phyloP scores from a whole-genome alignment of 2,329 filamentous ascomycete genomes.

The Metarhizium brunneum region DNA sequence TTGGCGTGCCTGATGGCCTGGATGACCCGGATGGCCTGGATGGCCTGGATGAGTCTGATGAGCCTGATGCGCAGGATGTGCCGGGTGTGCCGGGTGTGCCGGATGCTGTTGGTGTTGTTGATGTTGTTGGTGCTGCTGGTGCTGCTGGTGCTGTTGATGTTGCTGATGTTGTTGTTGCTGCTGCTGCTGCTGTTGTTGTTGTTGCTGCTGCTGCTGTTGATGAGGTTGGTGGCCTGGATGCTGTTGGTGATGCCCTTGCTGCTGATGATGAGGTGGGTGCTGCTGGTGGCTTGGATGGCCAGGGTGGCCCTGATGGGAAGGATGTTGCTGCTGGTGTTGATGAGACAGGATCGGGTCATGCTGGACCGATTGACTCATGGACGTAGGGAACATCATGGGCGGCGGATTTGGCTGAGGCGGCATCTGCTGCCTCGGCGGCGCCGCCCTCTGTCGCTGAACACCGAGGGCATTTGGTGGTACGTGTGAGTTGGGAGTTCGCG shows the following conservation, averaged over 20 bases:
- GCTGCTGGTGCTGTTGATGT: conserved; percentile 16
- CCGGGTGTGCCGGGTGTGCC: conserved; percentile 20
- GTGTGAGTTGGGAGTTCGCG: conserved; percentile 33
- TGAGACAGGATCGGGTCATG: conserved; percentile 35
- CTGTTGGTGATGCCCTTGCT: conserved; percentile 19
- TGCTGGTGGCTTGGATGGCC: conserved; percentile 25
- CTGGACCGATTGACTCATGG: conserved; percentile 32
- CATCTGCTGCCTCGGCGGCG: conserved; percentile 36
- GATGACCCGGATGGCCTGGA: conserved; percentile 13
- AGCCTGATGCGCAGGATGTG: conserved; percentile 17
- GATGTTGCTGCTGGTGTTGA: conserved; percentile 27
- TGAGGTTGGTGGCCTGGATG: conserved; percentile 7
- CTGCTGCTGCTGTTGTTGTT: conserved; percentile 22
- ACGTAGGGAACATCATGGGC: conserved; percentile 26
- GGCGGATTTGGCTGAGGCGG: conserved; percentile 27
- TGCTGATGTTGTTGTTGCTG: conserved; percentile 24
- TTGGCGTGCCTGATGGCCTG: conserved; percentile 16
- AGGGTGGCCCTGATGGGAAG: conserved; percentile 20
- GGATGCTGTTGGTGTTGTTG: conserved; percentile 18
- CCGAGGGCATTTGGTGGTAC: conserved; percentile 39
- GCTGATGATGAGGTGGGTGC: conserved; percentile 22
- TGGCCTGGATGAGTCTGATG: conserved; percentile 16
- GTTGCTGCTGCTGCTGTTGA: conserved; percentile 19
- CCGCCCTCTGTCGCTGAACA: conserved; percentile 34
- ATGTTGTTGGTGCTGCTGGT: conserved; percentile 20